Evolutionary conservation across 441 rosid species (phyloP).

Genomic region (Bocquillonia castaneifolia): DNA sequence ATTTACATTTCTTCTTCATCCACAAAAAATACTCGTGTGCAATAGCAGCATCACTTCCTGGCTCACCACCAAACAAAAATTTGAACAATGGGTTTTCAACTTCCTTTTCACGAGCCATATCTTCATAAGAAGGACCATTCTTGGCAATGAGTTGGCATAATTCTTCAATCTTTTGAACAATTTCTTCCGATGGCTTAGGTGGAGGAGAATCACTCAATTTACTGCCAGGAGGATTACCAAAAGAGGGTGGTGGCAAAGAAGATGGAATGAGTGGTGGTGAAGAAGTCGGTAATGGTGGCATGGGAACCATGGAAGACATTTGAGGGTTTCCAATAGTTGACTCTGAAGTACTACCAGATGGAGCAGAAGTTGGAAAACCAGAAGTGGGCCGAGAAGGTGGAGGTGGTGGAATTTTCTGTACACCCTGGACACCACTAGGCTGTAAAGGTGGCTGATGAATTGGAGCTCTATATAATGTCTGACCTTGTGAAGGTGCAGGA

Average conservation of each 20-base stretch:
- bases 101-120: constrained; percentile 29
- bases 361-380: constrained; percentile 23
- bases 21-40: constrained; percentile 33
- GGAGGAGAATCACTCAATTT: constrained; percentile 24
- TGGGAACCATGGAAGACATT: constrained; percentile 26
- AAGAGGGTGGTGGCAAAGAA: constrained; percentile 17
- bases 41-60: constrained; percentile 38
- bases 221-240: neutral
- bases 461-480: constrained; percentile 29
- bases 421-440: constrained; percentile 28
- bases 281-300: constrained; percentile 33
- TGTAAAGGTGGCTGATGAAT: constrained; percentile 27
- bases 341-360: constrained; percentile 19
- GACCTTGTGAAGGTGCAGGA: constrained; percentile 38
- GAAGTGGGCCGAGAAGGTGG: constrained; percentile 24
- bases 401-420: constrained; percentile 25
- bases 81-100: constrained; percentile 30
- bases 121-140: constrained; percentile 39
- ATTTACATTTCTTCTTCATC: constrained; percentile 32
- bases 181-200: constrained; percentile 33
- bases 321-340: constrained; percentile 25
- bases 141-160: constrained; percentile 35
- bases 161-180: constrained; percentile 31
- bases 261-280: constrained; percentile 30
- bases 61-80: constrained; percentile 39